Base-by-base conservation (phyloP, 2,329 filamentous ascomycete genomes). In the Neopestalotiopsis sp. region DNA sequence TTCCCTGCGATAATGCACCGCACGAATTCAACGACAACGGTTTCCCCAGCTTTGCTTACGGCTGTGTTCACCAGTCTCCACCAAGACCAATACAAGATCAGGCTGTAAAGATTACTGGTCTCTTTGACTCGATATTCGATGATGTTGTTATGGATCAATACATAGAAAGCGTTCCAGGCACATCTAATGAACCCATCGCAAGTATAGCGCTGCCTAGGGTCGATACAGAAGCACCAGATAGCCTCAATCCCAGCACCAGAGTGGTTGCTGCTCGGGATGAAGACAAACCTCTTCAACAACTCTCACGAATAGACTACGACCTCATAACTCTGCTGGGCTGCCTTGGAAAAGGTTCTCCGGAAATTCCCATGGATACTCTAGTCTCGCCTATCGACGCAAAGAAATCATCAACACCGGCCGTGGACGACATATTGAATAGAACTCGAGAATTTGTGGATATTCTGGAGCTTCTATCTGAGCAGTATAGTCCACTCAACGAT, bases 361-460 rank as follows among this genome's bases (percentile, higher is more conserved):
- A 24, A 59, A 4, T 66, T 38, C 3, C 56, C 17, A 30, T 42
- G 6, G 13, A 66, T 60, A 24, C 32, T 58, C n/a, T 58, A 2
- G 56, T 30, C 13, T 28, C 32, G n/a, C 49, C 64, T 57, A 13
- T 30, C 13, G 14, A 38, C 56, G 5, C 4, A n/a, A 17, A 49
- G 30, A 66, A 30, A 4, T 32, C 20, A 28, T 45, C 34, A 4
- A n/a, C 65, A n/a, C 56, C 9, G 40, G 13, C 30, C 3, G 20
- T 66, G 7, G 65, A 60, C 3, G n/a, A 40, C 14, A 60, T 66
- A 12, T 14, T 66, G 34, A 60, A 59, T 7, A 12, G 17, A 30
- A 66, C 65, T 28, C 52, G 45, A 30, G n/a, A 66, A 30, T 49
- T 60, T 20, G 20, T 66, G 14, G 40, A 45, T 40, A 32, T 60